Evolutionary conservation across 1,139 yeast genomes (phyloP).

Genomic region (Pichia inconspicua): DNA sequence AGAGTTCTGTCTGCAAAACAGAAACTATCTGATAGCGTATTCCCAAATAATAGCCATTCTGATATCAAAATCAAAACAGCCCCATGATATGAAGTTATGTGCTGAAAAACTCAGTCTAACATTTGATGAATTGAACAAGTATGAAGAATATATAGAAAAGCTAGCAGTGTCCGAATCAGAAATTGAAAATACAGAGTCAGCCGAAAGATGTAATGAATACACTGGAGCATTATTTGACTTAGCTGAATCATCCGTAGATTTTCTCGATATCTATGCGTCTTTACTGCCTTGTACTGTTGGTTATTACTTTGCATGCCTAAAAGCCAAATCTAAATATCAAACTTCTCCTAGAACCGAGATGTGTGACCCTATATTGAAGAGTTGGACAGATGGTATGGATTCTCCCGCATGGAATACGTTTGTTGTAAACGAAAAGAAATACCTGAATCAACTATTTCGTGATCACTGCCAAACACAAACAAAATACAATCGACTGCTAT

Average conservation of each 20-base stretch:
- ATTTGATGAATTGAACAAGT: background rate
- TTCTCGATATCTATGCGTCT: constrained; percentile 54
- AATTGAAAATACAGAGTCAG: background rate
- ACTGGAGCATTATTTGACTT: background rate
- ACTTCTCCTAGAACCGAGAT: too few relatives aligned
- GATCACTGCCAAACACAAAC: too few relatives aligned
- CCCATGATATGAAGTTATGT: background rate
- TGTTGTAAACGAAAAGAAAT: too few relatives aligned
- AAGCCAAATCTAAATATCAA: background rate
- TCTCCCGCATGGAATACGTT: too few relatives aligned
- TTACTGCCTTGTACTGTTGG: constrained; percentile 76
- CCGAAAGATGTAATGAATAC: background rate
- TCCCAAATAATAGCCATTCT: constrained; percentile 51
- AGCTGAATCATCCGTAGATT: constrained; percentile 42
- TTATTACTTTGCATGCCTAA: constrained; percentile 20
- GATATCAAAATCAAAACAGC: constrained; percentile 28
- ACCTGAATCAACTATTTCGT: too few relatives aligned
- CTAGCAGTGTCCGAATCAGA: background rate
- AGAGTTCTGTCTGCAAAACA: constrained; percentile 34
- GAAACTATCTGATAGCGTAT: constrained; percentile 51
- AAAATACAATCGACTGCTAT: too few relatives aligned
- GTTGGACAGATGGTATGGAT: too few relatives aligned
- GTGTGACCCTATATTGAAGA: too few relatives aligned
- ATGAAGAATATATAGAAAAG: background rate
- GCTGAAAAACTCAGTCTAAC: background rate